Percentiles rank a stretch among this genome's conserved stretches.
Evolutionary conservation across 2,329 filamentous ascomycete species (phyloP).

Genomic region (Xylaria digitata): DNA sequence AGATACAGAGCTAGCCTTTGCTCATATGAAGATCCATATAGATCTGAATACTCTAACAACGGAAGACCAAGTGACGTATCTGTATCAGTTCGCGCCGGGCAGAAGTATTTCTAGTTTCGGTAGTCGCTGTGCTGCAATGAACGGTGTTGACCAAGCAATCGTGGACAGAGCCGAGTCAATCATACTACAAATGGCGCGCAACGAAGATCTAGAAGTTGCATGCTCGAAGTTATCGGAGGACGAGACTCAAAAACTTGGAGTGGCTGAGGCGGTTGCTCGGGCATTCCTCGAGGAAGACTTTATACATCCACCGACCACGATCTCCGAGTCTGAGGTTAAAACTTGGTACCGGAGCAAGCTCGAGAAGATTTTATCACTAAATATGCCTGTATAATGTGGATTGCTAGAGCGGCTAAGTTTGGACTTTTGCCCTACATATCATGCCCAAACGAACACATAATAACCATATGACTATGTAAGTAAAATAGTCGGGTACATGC

Average conservation of each 20-base stretch:
- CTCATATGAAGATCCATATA: slow-evolving; percentile 77
- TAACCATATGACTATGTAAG: not conserved
- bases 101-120: slow-evolving; percentile 86
- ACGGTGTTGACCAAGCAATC: slow-evolving; percentile 79
- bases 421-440: not conserved
- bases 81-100: slow-evolving; percentile 77
- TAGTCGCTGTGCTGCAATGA: slow-evolving; percentile 84
- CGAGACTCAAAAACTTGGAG: slow-evolving; percentile 74
- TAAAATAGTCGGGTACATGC: not conserved
- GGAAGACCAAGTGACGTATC: slow-evolving; percentile 75
- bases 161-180: slow-evolving; percentile 82
- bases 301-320: slow-evolving; percentile 32
- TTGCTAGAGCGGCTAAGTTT: not conserved
- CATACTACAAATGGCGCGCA: slow-evolving; percentile 72
- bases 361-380: slow-evolving; percentile 39
- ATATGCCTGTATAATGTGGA: not conserved
- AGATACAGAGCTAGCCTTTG: slow-evolving; percentile 66
- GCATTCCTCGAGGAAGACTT: slow-evolving; percentile 64
- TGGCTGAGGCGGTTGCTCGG: slow-evolving; percentile 72
- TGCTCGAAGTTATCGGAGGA: slow-evolving; percentile 74
- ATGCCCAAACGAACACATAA: not conserved
- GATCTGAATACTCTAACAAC: slow-evolving; percentile 61
- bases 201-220: slow-evolving; percentile 79
- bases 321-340: slow-evolving; percentile 21
- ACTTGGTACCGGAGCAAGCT: slow-evolving; percentile 46